Evolutionary conservation across 2,329 filamentous ascomycete genomes (phyloP), one percentile per base, ranked within the genome.

Genomic region (Claviceps maximensis): DNA sequence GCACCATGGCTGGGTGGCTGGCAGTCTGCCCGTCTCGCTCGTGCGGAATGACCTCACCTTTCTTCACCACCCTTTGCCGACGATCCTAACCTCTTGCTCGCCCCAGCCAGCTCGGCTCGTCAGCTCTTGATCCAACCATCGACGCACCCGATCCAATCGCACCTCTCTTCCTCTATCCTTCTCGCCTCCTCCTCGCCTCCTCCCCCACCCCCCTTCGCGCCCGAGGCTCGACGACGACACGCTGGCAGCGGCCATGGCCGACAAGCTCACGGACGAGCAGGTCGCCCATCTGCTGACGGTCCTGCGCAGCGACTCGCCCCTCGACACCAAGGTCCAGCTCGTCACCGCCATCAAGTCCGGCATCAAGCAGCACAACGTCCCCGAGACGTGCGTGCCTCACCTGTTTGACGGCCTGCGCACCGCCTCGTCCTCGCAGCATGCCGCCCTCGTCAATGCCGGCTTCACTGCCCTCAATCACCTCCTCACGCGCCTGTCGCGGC

Each of bases 311-410:
- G 85, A 87, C 60, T 76, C 78, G 40, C 76, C 81, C 49, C 74
- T 87, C 60, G 86, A 90, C 62, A 70, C 76, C 50, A 89, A 89
- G 65, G 77, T 89, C 58, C 74, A 80, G 58, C 78, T 80, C 52
- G 80, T 95, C 60, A 87, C 82, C 55, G 76, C 74, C 62, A 74
- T 90, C 69, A 95, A 95, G 71, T 89, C 87, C 45, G 80, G 83
- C 66, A 95, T 95, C 75, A 95, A 95, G 69, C 89, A 95, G 69
- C 85, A 87, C 66, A 89, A 89, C 72, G 87, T 95, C 47, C 88
- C 89, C 56, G 88, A 94, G 59, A 69, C 71, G 52, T 79, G 77
- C 61, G 79, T 94, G 60, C 71, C 80, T 27, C 75, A 80, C 54
- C 80, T 95, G 58, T 94, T 95, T 69, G 89, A 96, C 56, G 87